phyloP scores from a whole-genome alignment of 2,329 filamentous ascomycete species.

The Fusarium sp. region DNA sequence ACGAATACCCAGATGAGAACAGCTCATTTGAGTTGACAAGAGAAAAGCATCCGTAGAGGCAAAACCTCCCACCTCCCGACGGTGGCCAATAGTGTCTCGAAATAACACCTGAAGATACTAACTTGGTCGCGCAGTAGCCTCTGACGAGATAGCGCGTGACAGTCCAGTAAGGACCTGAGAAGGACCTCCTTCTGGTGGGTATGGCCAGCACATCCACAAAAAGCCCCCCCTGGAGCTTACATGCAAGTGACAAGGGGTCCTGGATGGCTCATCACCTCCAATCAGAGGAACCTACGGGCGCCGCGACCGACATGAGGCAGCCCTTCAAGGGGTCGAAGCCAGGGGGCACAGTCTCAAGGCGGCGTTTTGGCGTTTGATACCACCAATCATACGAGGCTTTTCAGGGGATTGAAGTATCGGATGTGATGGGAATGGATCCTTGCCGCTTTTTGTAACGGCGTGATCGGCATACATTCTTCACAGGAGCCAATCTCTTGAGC shows the following conservation, averaged over 20 bases:
- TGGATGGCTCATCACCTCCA: constrained; percentile 30
- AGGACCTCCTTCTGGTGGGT: constrained; percentile 38
- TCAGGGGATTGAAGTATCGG: constrained; percentile 43
- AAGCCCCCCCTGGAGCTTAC: constrained; percentile 28
- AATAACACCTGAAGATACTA: constrained; percentile 37
- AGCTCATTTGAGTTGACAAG: not conserved
- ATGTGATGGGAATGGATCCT: constrained; percentile 41
- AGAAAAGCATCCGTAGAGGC: constrained; percentile 15
- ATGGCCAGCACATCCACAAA: constrained; percentile 35
- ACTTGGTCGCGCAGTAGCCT: constrained; percentile 46
- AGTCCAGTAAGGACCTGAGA: constrained; percentile 42
- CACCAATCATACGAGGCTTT: constrained; percentile 42
- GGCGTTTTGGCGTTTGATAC: constrained; percentile 42
- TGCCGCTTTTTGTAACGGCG: constrained; percentile 45
- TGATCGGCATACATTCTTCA: constrained; percentile 40
- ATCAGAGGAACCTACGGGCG: constrained; percentile 44
- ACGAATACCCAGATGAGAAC: constrained; percentile 7
- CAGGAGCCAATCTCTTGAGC: constrained; percentile 24
- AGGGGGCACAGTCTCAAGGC: constrained; percentile 33
- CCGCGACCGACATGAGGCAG: constrained; percentile 42
- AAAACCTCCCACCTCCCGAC: constrained; percentile 15
- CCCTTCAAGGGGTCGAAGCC: constrained; percentile 35
- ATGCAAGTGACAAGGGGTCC: constrained; percentile 35
- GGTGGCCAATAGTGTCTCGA: constrained; percentile 38
- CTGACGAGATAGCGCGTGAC: constrained; percentile 44